A percentile compares a stretch with the other conserved stretches of the same genome.
Conservation (phyloP, 768 basidiomycete genomes). For the Lactarius trivialis region DNA sequence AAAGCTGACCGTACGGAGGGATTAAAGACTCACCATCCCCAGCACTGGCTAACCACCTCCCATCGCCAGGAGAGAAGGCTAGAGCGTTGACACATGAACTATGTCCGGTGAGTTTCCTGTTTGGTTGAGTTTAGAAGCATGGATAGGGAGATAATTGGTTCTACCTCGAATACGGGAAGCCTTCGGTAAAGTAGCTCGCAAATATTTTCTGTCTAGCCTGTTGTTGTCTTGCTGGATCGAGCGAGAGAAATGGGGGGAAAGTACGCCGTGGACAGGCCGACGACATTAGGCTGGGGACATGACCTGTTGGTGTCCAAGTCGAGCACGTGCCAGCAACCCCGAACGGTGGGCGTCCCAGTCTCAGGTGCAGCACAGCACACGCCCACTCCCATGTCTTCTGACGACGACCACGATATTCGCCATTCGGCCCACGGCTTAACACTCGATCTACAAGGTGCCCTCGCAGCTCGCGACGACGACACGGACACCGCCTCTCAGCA, state of each 20-base stretch:
- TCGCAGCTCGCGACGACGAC: slow-evolving; percentile 42
- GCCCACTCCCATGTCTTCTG: slow-evolving; percentile 8
- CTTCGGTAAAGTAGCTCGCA: slow-evolving; percentile 4
- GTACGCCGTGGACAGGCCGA: slow-evolving; percentile 1
- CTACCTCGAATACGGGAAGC: slow-evolving; percentile 16
- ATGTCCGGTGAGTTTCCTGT: slow-evolving; percentile 32
- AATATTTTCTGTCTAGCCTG: slow-evolving; percentile 9
- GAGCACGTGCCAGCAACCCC: not conserved
- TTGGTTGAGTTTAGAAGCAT: not conserved
- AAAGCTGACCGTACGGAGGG: not conserved
- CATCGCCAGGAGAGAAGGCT: slow-evolving; percentile 31
- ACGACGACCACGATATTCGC: slow-evolving; percentile 17
- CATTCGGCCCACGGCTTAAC: not conserved
- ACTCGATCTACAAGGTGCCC: slow-evolving; percentile 23
- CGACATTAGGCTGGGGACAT: slow-evolving; percentile 14
- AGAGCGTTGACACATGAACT: slow-evolving; percentile 35
- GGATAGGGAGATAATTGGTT: too few relatives aligned
- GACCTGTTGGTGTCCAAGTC: not conserved
- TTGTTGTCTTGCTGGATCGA: slow-evolving; percentile 1
- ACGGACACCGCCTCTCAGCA: slow-evolving; percentile 74
- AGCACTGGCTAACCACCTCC: slow-evolving; percentile 35
- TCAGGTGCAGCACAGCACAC: not conserved
- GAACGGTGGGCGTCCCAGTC: not conserved
- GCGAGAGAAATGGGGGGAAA: not conserved
- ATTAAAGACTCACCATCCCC: slow-evolving; percentile 31